A percentile compares a stretch with the other conserved stretches of the same genome.
phyloP scores from a whole-genome alignment of 306 rosid species.

The Albizia julibrissin region DNA sequence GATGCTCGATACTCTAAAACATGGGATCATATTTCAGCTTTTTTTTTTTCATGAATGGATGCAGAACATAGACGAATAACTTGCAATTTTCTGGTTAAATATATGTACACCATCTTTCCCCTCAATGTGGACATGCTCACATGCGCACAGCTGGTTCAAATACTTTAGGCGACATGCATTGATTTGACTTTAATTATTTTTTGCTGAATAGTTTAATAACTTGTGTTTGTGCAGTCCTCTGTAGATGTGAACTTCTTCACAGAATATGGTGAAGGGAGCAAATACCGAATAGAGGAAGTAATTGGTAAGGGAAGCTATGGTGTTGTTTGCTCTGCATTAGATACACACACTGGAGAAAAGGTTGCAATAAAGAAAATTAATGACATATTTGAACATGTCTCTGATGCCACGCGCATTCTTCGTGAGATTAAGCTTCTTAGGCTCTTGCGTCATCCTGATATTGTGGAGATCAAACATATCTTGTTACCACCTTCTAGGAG shows the following conservation, averaged over 20 bases:
- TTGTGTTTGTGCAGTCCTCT: constrained; percentile 57
- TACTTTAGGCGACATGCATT: constrained; percentile 1
- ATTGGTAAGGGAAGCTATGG: constrained; percentile 97
- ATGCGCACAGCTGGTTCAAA: background rate
- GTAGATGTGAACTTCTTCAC: constrained; percentile 86
- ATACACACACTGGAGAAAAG: constrained; percentile 77
- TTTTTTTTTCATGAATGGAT: background rate
- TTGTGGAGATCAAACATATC: constrained; percentile 93
- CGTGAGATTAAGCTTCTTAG: constrained; percentile 93
- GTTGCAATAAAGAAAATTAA: constrained; percentile 94
- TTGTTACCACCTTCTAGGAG: constrained; percentile 90
- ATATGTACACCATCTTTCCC: background rate
- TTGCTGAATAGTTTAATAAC: constrained; percentile 24
- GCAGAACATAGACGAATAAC: background rate
- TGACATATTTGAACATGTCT: constrained; percentile 90
- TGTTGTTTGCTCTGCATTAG: constrained; percentile 90
- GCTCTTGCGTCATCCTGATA: constrained; percentile 83
- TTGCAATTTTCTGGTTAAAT: constrained; percentile 14
- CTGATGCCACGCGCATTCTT: constrained; percentile 89
- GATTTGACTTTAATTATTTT: constrained; percentile 1
- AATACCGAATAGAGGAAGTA: constrained; percentile 90
- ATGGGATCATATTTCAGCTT: background rate
- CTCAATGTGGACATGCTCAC: background rate
- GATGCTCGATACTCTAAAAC: background rate
- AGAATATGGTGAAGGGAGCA: constrained; percentile 88